Evolutionary conservation across 768 basidiomycete genomes (phyloP).

Genomic region (Leccinum uliginosum): DNA sequence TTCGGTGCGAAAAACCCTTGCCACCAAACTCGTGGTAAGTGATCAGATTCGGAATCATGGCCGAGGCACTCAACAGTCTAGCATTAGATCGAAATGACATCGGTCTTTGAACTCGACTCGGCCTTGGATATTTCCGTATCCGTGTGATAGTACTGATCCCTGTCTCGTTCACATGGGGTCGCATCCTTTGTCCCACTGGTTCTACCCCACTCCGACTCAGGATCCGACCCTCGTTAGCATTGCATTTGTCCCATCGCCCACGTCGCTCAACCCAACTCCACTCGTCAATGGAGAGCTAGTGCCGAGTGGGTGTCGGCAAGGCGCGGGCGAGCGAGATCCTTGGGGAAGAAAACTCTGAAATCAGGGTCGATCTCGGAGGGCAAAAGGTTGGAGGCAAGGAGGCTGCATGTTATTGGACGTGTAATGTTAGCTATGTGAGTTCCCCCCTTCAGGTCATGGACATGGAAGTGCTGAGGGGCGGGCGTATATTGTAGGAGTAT

Average conservation of each 20-base stretch:
- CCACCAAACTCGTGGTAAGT: constrained; percentile 70
- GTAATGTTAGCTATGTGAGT: constrained; percentile 95
- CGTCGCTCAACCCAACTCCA: constrained; percentile 37
- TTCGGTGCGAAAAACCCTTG: constrained; percentile 74
- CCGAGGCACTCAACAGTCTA: not conserved
- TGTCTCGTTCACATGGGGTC: constrained; percentile 75
- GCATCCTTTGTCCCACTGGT: constrained; percentile 89
- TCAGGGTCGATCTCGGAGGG: constrained; percentile 72
- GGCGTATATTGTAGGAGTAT: constrained; percentile 63
- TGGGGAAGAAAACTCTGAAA: constrained; percentile 75
- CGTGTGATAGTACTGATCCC: not conserved
- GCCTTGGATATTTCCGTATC: constrained; percentile 43
- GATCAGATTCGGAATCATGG: not conserved
- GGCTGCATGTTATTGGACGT: constrained; percentile 90
- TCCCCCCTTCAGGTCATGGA: not conserved
- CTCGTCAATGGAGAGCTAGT: constrained; percentile 89
- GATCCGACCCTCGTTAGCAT: constrained; percentile 80
- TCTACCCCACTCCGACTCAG: constrained; percentile 62
- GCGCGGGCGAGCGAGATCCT: constrained; percentile 81
- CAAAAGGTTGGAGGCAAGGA: constrained; percentile 52
- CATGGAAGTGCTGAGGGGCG: not conserved
- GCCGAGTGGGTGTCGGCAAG: constrained; percentile 81
- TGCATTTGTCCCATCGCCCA: constrained; percentile 75
- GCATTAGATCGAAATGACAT: constrained; percentile 73
- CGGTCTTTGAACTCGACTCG: constrained; percentile 74